Conservation (phyloP, 805 yeast genomes). For the Kregervanrija pseudodelftensis region DNA sequence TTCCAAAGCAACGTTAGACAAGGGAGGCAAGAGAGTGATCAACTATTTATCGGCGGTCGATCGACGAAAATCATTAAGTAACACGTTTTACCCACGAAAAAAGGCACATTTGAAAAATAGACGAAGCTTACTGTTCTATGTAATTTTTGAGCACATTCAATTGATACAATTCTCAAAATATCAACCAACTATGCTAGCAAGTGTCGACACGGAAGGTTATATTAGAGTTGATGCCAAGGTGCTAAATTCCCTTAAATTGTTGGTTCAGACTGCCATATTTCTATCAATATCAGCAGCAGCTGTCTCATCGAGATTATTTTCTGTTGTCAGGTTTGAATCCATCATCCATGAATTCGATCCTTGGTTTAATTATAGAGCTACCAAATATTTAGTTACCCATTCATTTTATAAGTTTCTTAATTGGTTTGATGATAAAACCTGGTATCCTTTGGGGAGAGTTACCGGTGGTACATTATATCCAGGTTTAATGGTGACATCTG, state of each 20-base stretch:
- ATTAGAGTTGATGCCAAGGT: slow-evolving; percentile 16
- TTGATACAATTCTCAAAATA: neutral
- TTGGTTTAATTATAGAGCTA: slow-evolving; percentile 94
- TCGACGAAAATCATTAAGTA: too few species aligned
- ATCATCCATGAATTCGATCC: slow-evolving; percentile 98
- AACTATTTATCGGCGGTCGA: too few species aligned
- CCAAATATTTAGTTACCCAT: slow-evolving; percentile 80
- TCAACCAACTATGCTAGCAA: slow-evolving; percentile 3
- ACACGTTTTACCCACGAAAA: too few species aligned
- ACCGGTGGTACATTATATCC: slow-evolving; percentile 99
- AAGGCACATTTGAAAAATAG: too few species aligned
- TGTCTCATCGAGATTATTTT: slow-evolving; percentile 82
- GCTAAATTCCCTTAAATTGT: slow-evolving; percentile 23
- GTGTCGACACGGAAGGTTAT: slow-evolving; percentile 22
- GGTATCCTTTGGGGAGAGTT: slow-evolving; percentile 99
- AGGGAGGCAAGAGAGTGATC: too few species aligned
- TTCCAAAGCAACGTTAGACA: too few species aligned
- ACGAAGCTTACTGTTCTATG: too few species aligned
- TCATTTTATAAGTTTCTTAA: slow-evolving; percentile 87
- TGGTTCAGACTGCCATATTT: slow-evolving; percentile 62
- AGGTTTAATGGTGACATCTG: slow-evolving; percentile 97
- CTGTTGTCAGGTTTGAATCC: slow-evolving; percentile 93
- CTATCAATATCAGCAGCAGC: slow-evolving; percentile 85
- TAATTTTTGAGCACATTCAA: too few species aligned
- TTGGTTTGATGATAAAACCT: slow-evolving; percentile 98